Base-by-base conservation (phyloP, 352 stramenopile species). In the Globisporangium parvum region DNA sequence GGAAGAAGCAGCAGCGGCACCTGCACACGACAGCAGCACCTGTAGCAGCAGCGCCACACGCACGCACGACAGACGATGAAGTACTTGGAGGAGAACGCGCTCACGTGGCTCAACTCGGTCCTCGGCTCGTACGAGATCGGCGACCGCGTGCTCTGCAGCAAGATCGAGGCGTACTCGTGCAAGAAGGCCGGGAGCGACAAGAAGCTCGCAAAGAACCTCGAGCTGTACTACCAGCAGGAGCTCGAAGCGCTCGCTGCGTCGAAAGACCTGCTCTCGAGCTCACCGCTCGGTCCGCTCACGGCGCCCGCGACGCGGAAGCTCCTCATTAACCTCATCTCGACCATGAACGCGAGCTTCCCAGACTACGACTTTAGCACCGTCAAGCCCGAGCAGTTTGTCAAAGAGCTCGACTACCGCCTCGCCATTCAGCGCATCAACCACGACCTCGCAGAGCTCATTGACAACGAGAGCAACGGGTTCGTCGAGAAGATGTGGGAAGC, bases 401-500 rank as follows among this genome's bases (percentile, higher is more conserved):
- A 95, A 57, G 81, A 97, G 54, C 59, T 64, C 46, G 81, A 93
- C 71, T 90, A 92, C 60, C 79, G 83, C 57, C 80, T 89, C 73
- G 85, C 92, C 2, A 66, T 95, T 47, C 89, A 96, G 52, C 70
- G 74, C 47, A 87, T 97, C 59, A 96, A 96, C 73, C 81, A 89
- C 56, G 70, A 96, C 64, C 69, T 96, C 56, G 80, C 79, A 8
- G 88, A 96, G 59, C 70, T 93, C 24, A 61, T 98, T 46, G 98
- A 99, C 64, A 96, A 98, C 57, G 97, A 99, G 75, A 93, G 83
- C 37, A 97, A 94, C 50, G 92, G 98, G 12, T 99, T 99, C 70
- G 87, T 99, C 41, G 97, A 99, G 73, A 98, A 98, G 57, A 86
- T 99, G 62, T 96, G 98, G 73, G 97, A 99, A 65, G 72, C 69